Base-by-base conservation (phyloP, 2,329 filamentous ascomycete genomes). In the Phaeosphaeria sp. region DNA sequence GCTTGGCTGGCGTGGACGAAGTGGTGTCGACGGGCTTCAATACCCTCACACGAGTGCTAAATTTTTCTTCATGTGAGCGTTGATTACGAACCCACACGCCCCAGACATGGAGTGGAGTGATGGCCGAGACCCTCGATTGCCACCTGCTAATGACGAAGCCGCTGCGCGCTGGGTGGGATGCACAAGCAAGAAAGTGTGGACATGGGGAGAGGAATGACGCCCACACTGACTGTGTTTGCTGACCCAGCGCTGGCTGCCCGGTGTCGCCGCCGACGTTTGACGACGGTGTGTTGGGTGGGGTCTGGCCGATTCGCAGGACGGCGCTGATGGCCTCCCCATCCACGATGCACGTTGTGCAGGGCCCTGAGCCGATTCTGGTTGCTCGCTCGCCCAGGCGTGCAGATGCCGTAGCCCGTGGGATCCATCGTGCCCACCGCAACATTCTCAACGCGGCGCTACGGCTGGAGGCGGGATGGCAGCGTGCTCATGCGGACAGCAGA, bases 401-500 rank as follows among this genome's bases (percentile, higher is more conserved):
- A 64, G 56, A 51, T 51, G 59, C 62, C 55, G 64, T 57, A n/a
- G n/a, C n/a, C n/a, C n/a, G n/a, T n/a, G 54, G 58, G 60, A 60
- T 61, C 59, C 56, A 55, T 60, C 49, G 45, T 57, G 55, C 25
- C 33, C 42, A 48, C 48, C 48, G 48, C 55, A 45, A 56, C 54
- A 36, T 50, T 36, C 55, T 61, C 57, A 60, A 62, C 60, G 61
- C 63, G 51, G 63, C 58, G 56, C 66, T 66, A 66, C 68, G 69
- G 68, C 61, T 60, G 64, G 61, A 60, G 65, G 70, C 69, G 64
- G 68, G 53, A 57, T 45, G 40, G 25, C 45, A n/a, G 30, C 15
- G 7, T 61, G 60, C 61, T 60, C 65, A 67, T 64, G 66, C 61
- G 64, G 54, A 59, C 71, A 47, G 57, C 57, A 57, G 61, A 61